Conservation (phyloP, 2,329 filamentous ascomycete genomes). For the Juglanconis oblonga region DNA sequence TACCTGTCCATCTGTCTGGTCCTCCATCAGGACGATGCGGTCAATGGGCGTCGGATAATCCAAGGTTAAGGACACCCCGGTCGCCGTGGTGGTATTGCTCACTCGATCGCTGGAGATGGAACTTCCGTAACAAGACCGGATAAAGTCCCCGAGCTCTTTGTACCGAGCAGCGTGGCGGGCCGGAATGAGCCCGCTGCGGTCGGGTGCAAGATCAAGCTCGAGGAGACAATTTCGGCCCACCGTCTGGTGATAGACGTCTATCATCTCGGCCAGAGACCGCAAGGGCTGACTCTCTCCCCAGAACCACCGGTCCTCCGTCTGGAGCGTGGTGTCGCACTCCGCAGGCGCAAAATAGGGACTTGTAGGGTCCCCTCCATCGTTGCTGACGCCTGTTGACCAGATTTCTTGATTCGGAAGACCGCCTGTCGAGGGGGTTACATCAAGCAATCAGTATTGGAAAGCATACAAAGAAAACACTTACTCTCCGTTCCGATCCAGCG, state of each 20-base stretch:
- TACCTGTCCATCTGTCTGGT: conserved; percentile 25
- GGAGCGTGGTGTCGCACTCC: conserved; percentile 25
- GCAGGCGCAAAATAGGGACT: conserved; percentile 23
- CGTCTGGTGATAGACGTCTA: conserved; percentile 25
- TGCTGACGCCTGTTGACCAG: conserved; percentile 24
- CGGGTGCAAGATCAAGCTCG: conserved; percentile 24
- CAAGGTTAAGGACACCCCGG: conserved; percentile 8
- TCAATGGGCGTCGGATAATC: conserved; percentile 20
- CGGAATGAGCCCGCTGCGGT: conserved; percentile 24
- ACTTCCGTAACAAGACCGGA: conserved; percentile 13
- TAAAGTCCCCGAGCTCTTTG: conserved; percentile 25
- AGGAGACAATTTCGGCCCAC: conserved; percentile 26
- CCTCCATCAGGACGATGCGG: conserved; percentile 26
- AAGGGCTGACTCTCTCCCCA: conserved; percentile 22
- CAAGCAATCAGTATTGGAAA: neutral
- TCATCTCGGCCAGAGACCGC: conserved; percentile 22
- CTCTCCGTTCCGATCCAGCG: conserved; percentile 25
- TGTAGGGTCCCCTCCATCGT: conserved; percentile 22
- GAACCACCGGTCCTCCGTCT: conserved; percentile 25
- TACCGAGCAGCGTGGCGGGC: conserved; percentile 23
- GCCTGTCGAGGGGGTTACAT: neutral
- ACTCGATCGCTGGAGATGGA: neutral
- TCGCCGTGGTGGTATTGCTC: neutral
- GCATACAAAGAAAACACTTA: neutral
- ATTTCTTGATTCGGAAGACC: conserved; percentile 24